Conservation (phyloP, 2,329 filamentous ascomycete genomes). For the Ascochyta lentis region DNA sequence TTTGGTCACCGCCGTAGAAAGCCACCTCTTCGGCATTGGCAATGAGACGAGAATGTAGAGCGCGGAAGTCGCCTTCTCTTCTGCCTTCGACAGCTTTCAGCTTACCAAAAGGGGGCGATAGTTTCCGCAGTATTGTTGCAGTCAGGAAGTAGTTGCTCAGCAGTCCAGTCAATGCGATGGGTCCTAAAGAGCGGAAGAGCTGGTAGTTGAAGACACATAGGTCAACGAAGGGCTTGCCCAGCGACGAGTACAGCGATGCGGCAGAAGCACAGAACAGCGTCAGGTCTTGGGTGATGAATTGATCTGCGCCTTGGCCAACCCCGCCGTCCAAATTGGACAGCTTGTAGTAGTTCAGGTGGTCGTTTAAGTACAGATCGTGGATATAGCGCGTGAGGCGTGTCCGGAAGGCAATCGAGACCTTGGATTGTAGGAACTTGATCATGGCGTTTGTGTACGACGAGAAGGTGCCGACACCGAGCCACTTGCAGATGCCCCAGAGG, state of each 20-base stretch:
- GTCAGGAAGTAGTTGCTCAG: slow-evolving; percentile 94
- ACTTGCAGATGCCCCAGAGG: slow-evolving; percentile 87
- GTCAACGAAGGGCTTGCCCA: slow-evolving; percentile 98
- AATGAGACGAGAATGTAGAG: slow-evolving; percentile 87
- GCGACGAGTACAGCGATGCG: slow-evolving; percentile 89
- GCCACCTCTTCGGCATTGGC: slow-evolving; percentile 98
- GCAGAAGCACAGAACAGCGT: slow-evolving; percentile 94
- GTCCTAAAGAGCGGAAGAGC: slow-evolving; percentile 88
- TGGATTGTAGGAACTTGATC: slow-evolving; percentile 98
- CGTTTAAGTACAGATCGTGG: slow-evolving; percentile 94
- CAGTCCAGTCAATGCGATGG: slow-evolving; percentile 83
- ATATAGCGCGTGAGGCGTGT: slow-evolving; percentile 95
- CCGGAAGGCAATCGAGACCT: slow-evolving; percentile 97
- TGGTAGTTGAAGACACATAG: slow-evolving; percentile 98
- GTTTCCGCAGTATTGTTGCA: slow-evolving; percentile 82
- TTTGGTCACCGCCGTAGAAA: slow-evolving; percentile 94
- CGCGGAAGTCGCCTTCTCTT: slow-evolving; percentile 93
- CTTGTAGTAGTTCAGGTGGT: slow-evolving; percentile 96
- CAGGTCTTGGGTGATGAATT: slow-evolving; percentile 96
- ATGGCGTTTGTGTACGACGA: slow-evolving; percentile 98
- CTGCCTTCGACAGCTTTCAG: slow-evolving; percentile 94
- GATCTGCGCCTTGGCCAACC: slow-evolving; percentile 88
- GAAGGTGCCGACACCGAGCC: slow-evolving; percentile 91
- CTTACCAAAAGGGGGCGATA: slow-evolving; percentile 96
- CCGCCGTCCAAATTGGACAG: slow-evolving; percentile 91